phyloP scores from a whole-genome alignment of 129 eudicot genomes.

The Scalesia atractyloides region DNA sequence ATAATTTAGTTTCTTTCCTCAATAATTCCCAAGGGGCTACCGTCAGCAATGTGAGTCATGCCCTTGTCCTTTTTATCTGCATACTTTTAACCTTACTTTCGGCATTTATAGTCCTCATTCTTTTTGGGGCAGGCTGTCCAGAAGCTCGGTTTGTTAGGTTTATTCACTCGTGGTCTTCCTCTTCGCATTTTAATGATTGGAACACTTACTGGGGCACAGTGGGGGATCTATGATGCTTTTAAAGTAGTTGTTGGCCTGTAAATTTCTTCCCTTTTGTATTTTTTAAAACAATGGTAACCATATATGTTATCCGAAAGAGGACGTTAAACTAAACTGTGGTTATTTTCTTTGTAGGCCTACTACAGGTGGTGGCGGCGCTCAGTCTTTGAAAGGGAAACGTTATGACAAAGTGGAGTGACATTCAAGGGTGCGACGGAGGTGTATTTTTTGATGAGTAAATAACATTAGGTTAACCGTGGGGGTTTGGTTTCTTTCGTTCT shows the following conservation, averaged over 20 bases:
- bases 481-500: neutral
- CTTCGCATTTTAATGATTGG: constrained; percentile 92
- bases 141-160: constrained; percentile 69
- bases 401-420: constrained; percentile 25
- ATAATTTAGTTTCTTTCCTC: constrained; percentile 88
- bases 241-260: constrained; percentile 96
- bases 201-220: constrained; percentile 91
- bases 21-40: constrained; percentile 89
- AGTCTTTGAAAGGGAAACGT: constrained; percentile 12
- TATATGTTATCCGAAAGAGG: neutral
- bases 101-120: neutral
- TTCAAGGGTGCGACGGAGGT: neutral
- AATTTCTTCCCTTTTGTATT: constrained; percentile 21
- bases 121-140: constrained; percentile 65
- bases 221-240: constrained; percentile 93
- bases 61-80: neutral
- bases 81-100: neutral
- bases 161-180: constrained; percentile 88
- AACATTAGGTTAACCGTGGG: constrained; percentile 20
- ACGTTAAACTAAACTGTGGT: constrained; percentile 9
- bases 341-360: constrained; percentile 52
- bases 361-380: constrained; percentile 52
- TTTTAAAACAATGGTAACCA: no score
- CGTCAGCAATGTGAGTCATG: constrained; percentile 56
- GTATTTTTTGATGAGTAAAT: constrained; percentile 22